A percentile compares a stretch with the other conserved stretches of the same genome.
Conservation (phyloP, 176 grass and related monocot species). For the Lolium rigidum region DNA sequence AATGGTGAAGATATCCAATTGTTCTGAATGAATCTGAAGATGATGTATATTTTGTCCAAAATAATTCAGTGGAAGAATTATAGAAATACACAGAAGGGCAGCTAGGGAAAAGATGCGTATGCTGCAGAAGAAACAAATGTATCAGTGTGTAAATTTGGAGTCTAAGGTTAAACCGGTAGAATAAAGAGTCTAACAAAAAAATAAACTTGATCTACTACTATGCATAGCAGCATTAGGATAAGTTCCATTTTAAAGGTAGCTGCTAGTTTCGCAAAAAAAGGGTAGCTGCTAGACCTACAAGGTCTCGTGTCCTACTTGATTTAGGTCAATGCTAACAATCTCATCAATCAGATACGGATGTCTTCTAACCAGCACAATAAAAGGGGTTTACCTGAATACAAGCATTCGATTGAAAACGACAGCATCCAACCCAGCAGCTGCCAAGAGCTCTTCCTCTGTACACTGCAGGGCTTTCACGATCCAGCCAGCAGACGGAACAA, state of each 20-base stretch:
- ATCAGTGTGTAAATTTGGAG: slow-evolving; percentile 19
- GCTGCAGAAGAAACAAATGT: slow-evolving; percentile 51
- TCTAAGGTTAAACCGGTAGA: neutral
- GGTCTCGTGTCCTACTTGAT: too few relatives aligned
- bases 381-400: slow-evolving; percentile 60
- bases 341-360: too few relatives aligned
- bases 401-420: slow-evolving; percentile 81
- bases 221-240: too few relatives aligned
- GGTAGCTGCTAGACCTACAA: too few relatives aligned
- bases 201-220: too few relatives aligned
- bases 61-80: slow-evolving; percentile 88
- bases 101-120: slow-evolving; percentile 92
- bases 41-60: slow-evolving; percentile 71
- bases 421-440: slow-evolving; percentile 83
- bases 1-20: slow-evolving; percentile 82
- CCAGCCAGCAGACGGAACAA: slow-evolving; percentile 85
- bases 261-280: too few relatives aligned
- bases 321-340: too few relatives aligned
- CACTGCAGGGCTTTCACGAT: slow-evolving; percentile 84
- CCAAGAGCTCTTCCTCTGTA: slow-evolving; percentile 80
- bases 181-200: too few relatives aligned
- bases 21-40: slow-evolving; percentile 59
- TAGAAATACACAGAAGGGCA: slow-evolving; percentile 76
- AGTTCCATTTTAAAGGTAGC: too few relatives aligned
- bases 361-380: too few relatives aligned